Evolutionary conservation across 2,329 filamentous ascomycete species (phyloP).

Genomic region (Diaporthe ampelina): DNA sequence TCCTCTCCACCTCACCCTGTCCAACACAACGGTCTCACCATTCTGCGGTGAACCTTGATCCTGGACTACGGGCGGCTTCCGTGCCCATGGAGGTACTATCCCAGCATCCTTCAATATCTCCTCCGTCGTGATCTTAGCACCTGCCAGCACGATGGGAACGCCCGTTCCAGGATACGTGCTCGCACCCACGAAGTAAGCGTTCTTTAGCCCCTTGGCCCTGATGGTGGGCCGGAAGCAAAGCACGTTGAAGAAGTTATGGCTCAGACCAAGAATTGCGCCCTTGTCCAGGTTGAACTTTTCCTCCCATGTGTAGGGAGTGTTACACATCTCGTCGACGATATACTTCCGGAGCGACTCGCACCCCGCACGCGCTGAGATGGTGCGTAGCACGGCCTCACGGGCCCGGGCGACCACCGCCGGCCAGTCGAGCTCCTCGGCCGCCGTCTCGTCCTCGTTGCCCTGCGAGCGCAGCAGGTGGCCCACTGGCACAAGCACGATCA

Average conservation of each 20-base stretch:
- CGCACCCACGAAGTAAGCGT: conserved; percentile 80
- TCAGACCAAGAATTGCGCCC: conserved; percentile 80
- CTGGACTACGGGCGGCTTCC: conserved; percentile 42
- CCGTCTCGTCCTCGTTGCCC: conserved; percentile 47
- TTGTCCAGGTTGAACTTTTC: conserved; percentile 80
- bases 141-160: conserved; percentile 80
- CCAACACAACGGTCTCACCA: conserved; percentile 34
- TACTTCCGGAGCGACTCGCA: conserved; percentile 60
- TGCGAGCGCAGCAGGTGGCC: conserved; percentile 73
- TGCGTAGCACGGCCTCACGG: conserved; percentile 71
- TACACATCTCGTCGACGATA: conserved; percentile 73
- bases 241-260: conserved; percentile 82
- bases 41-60: conserved; percentile 45
- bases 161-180: conserved; percentile 83
- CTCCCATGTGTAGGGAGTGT: conserved; percentile 77
- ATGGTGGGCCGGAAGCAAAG: conserved; percentile 75
- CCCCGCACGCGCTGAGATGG: conserved; percentile 72
- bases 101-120: conserved; percentile 56
- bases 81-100: conserved; percentile 49
- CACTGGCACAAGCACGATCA: conserved; percentile 80
- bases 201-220: conserved; percentile 61
- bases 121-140: conserved; percentile 70
- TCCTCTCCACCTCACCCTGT: conserved; percentile 35
- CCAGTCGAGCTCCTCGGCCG: conserved; percentile 70
- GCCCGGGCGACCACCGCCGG: conserved; percentile 70